A percentile compares a stretch with the other conserved stretches of the same genome.
Evolutionary conservation across 768 basidiomycete species (phyloP).

Genomic region (Coprinopsis sp.): DNA sequence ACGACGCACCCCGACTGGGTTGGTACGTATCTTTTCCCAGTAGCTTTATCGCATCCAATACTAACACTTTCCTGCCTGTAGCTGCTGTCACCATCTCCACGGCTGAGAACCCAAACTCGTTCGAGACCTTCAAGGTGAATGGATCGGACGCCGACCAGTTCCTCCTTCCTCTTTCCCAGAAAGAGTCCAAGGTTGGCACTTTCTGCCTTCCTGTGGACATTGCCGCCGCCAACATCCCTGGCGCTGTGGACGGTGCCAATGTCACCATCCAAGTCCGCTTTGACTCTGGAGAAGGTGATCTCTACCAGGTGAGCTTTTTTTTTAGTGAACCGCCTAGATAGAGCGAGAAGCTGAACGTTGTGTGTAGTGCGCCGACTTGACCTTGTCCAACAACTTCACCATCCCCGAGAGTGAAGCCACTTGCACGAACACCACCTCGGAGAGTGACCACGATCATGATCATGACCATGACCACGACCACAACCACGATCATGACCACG

Average conservation of each 20-base stretch:
- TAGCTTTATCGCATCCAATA: background rate
- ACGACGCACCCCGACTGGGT: conserved; percentile 54
- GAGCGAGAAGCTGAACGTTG: background rate
- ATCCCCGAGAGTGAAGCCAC: background rate
- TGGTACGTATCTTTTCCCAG: conserved; percentile 30
- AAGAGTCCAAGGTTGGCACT: conserved; percentile 9
- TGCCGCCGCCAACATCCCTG: conserved; percentile 10
- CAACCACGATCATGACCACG: conserved; percentile 9
- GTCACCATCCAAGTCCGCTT: conserved; percentile 17
- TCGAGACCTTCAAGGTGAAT: conserved; percentile 44
- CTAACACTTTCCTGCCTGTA: conserved; percentile 11
- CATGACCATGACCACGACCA: conserved; percentile 18
- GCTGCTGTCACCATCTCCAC: conserved; percentile 45
- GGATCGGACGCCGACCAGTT: conserved; percentile 2
- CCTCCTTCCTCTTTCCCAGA: conserved; percentile 7
- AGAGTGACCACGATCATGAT: conserved; percentile 16
- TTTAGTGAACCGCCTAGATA: background rate
- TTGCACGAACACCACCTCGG: conserved; percentile 5
- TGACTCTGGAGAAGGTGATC: conserved; percentile 13
- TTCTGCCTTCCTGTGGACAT: conserved; percentile 16
- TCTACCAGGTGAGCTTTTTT: conserved; percentile 11
- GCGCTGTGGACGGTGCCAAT: conserved; percentile 13
- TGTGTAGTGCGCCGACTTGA: conserved; percentile 12
- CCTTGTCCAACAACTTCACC: conserved; percentile 10
- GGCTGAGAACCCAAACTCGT: conserved; percentile 47